phyloP scores from a whole-genome alignment of 1,284 basidiomycete genomes.

The Volvariella surrecta region DNA sequence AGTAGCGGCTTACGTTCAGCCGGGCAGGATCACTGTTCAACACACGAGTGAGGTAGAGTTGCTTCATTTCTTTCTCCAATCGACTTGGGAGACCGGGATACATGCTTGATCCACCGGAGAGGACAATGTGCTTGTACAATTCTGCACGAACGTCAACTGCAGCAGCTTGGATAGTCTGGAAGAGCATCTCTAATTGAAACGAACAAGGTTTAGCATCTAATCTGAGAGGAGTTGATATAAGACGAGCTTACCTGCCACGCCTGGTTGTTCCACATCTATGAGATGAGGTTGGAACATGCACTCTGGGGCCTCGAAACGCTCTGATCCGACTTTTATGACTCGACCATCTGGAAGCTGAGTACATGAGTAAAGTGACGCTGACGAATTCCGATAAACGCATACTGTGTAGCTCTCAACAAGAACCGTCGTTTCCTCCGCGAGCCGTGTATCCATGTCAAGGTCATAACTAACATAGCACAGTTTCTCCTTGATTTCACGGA shows the following conservation, averaged over 20 bases:
- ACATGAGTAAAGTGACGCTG: slow-evolving; percentile 22
- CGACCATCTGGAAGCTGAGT: slow-evolving; percentile 90
- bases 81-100: slow-evolving; percentile 96
- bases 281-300: slow-evolving; percentile 99
- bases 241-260: slow-evolving; percentile 75
- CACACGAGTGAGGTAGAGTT: slow-evolving; percentile 89
- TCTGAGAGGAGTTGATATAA: not conserved
- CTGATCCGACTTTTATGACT: slow-evolving; percentile 94
- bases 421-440: slow-evolving; percentile 95
- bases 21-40: slow-evolving; percentile 80
- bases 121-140: slow-evolving; percentile 96
- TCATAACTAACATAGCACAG: slow-evolving; percentile 96
- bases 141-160: slow-evolving; percentile 88
- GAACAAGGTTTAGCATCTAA: not conserved
- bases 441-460: slow-evolving; percentile 87
- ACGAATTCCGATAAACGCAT: slow-evolving; percentile 34
- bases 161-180: slow-evolving; percentile 91
- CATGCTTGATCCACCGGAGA: slow-evolving; percentile 97
- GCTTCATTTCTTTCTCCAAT: slow-evolving; percentile 99
- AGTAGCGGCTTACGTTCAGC: slow-evolving; percentile 62
- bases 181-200: slow-evolving; percentile 75
- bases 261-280: slow-evolving; percentile 95
- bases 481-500: slow-evolving; percentile 98
- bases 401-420: slow-evolving; percentile 90
- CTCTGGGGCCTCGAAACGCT: slow-evolving; percentile 99